Evolutionary conservation across 78 protist species (phyloP).

Genomic region (Pigoraptor vietnamica): DNA sequence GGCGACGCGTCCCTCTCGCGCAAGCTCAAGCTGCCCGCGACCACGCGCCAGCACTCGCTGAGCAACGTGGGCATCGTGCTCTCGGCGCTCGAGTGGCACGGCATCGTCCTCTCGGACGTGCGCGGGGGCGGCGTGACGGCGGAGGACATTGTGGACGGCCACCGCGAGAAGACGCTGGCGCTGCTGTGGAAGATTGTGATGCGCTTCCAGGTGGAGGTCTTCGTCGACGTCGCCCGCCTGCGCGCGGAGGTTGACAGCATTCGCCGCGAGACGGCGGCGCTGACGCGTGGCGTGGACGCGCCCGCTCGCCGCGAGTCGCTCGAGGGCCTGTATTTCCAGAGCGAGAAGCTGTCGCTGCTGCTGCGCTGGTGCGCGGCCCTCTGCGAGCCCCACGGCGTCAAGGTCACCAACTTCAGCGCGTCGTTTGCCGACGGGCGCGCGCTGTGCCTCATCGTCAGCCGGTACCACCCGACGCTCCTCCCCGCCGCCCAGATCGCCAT

Average conservation of each 20-base stretch:
- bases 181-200: neutral
- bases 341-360: neutral
- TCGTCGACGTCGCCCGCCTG: neutral
- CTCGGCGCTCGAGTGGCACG: neutral
- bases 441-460: neutral
- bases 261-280: neutral
- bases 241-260: neutral
- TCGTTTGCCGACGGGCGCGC: neutral
- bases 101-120: neutral
- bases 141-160: constrained; percentile 10
- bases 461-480: neutral
- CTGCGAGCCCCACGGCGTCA: neutral
- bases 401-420: neutral
- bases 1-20: neutral
- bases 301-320: neutral
- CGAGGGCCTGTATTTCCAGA: neutral
- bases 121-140: neutral
- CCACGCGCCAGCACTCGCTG: neutral
- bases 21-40: neutral
- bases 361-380: neutral
- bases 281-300: too few species aligned
- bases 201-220: neutral
- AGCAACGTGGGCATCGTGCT: neutral
- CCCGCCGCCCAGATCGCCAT: neutral
- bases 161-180: constrained; percentile 2